Percentiles rank a stretch among this genome's conserved stretches.
These are phyloP conservation scores for Erysimum cheiranthoides DNA, from an alignment of 345 rosid genomes.

Conservation along the genomic window DNA sequence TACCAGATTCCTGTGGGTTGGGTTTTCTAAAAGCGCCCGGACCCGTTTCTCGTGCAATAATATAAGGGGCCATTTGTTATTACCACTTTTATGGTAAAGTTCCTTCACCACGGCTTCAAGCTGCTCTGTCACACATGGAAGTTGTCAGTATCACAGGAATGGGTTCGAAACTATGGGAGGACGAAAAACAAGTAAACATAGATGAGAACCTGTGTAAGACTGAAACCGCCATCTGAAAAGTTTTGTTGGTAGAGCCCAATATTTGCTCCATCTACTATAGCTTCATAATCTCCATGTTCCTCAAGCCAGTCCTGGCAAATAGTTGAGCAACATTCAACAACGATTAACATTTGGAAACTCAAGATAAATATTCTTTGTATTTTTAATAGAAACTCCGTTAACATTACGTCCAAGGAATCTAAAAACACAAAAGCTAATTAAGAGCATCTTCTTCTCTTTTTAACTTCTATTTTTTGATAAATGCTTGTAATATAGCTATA, in stretches of 20 bases:
- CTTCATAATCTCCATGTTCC: conserved; percentile 62
- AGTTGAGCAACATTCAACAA: conserved; percentile 6
- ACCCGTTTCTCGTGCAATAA: conserved; percentile 77
- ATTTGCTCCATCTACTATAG: conserved; percentile 96
- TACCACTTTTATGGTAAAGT: conserved; percentile 53
- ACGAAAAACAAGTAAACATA: not conserved
- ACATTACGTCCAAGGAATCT: not conserved
- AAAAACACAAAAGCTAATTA: not conserved
- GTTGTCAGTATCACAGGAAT: conserved; percentile 4
- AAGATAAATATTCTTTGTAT: not conserved
- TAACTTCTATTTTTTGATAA: no score
- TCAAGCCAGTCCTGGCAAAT: conserved; percentile 69
- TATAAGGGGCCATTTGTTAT: conserved; percentile 72
- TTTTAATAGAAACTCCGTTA: not conserved
- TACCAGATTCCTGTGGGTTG: conserved; percentile 55
- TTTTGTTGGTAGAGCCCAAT: conserved; percentile 89
- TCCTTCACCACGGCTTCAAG: conserved; percentile 79
- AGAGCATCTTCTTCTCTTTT: not conserved
- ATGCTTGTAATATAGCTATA: no score
- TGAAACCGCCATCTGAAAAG: conserved; percentile 81
- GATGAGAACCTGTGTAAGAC: conserved; percentile 68
- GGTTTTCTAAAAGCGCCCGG: conserved; percentile 59
- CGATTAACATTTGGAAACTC: not conserved
- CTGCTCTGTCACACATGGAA: conserved; percentile 62
- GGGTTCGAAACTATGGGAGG: not conserved